These are phyloP conservation scores for Mortierella sp. DNA, from an alignment of 371 early-diverging fungal species.

Conservation along the genomic window DNA sequence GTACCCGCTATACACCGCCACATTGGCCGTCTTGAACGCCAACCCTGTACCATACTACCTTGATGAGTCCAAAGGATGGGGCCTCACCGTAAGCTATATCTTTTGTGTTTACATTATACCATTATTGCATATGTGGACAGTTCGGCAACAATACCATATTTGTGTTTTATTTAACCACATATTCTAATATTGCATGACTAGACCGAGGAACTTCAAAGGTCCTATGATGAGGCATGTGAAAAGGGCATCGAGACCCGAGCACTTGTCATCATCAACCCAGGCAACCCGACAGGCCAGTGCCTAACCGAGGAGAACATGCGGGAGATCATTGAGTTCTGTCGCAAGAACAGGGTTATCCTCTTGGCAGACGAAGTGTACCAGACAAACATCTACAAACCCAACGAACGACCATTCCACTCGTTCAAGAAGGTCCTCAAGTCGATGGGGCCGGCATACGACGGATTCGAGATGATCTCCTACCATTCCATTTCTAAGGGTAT, in stretches of 20 bases:
- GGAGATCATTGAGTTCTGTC: conserved; percentile 89
- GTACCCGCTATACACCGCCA: conserved; percentile 98
- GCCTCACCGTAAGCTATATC: conserved; percentile 62
- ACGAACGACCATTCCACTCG: conserved; percentile 88
- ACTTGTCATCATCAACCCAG: conserved; percentile 97
- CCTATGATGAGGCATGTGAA: conserved; percentile 74
- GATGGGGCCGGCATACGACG: conserved; percentile 70
- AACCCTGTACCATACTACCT: conserved; percentile 92
- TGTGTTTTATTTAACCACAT: background rate
- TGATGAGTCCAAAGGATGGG: conserved; percentile 89
- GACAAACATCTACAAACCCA: conserved; percentile 89
- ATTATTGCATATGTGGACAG: background rate
- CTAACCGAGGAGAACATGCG: conserved; percentile 84
- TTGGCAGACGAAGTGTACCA: conserved; percentile 99
- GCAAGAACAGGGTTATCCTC: conserved; percentile 82
- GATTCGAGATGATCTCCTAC: conserved; percentile 92
- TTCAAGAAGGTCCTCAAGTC: conserved; percentile 91
- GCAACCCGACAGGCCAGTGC: conserved; percentile 97
- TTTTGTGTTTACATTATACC: too few species aligned
- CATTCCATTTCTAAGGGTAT: conserved; percentile 97
- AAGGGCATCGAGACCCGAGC: conserved; percentile 92
- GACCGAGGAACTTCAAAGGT: conserved; percentile 68
- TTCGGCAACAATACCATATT: background rate
- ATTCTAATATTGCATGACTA: background rate
- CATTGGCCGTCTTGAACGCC: conserved; percentile 84